A percentile compares a stretch with the other conserved stretches of the same genome.
Conservation (phyloP, 2,329 filamentous ascomycete genomes). For the Trichophaea hybrida region DNA sequence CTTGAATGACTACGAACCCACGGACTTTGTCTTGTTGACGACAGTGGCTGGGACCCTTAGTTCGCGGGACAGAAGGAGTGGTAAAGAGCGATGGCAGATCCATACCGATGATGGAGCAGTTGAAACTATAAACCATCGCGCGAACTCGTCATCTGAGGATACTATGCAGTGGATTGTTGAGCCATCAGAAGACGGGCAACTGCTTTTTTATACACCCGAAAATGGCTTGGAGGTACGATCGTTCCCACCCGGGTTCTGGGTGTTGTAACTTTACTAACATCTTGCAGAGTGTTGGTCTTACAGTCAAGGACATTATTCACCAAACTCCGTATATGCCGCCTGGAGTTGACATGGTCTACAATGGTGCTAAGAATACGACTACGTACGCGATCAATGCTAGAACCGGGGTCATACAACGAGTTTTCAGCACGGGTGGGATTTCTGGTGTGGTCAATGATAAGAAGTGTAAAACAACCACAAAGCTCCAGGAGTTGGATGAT, state of each 20-base stretch:
- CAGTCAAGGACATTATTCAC: slow-evolving; percentile 67
- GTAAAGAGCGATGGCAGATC: slow-evolving; percentile 71
- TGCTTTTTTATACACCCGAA: slow-evolving; percentile 73
- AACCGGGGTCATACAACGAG: slow-evolving; percentile 67
- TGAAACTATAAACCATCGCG: slow-evolving; percentile 46
- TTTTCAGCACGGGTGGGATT: slow-evolving; percentile 45
- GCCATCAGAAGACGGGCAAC: slow-evolving; percentile 68
- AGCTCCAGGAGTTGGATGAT: slow-evolving; percentile 42
- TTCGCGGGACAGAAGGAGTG: slow-evolving; percentile 76
- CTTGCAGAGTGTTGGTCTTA: slow-evolving; percentile 35
- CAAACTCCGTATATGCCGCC: slow-evolving; percentile 63
- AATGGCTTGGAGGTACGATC: slow-evolving; percentile 15
- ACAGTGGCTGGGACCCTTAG: slow-evolving; percentile 96
- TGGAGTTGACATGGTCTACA: slow-evolving; percentile 52
- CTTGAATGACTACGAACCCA: slow-evolving; percentile 98
- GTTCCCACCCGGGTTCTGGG: background rate
- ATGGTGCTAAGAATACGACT: slow-evolving; percentile 77
- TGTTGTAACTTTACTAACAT: background rate
- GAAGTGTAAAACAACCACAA: slow-evolving; percentile 54
- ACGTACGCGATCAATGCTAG: slow-evolving; percentile 79
- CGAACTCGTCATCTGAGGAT: slow-evolving; percentile 40
- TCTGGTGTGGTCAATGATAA: slow-evolving; percentile 50
- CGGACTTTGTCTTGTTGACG: slow-evolving; percentile 99
- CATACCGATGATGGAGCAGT: slow-evolving; percentile 77
- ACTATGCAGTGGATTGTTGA: slow-evolving; percentile 93